Percentiles rank a stretch among this genome's conserved stretches.
Evolutionary conservation across 1,284 basidiomycete species (phyloP).

Genomic region (Chiua sp.): DNA sequence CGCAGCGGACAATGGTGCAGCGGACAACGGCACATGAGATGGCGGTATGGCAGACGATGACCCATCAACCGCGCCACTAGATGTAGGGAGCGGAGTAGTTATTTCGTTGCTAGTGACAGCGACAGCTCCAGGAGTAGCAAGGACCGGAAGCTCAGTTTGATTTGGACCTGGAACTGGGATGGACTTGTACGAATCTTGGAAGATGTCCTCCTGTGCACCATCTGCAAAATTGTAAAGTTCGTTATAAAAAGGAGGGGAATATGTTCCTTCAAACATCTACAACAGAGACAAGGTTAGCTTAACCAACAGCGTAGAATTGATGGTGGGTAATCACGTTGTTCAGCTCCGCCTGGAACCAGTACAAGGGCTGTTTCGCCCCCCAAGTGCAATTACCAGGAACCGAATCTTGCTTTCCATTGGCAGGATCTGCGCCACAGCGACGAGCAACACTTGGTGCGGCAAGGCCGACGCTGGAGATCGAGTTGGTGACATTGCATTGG

Average conservation of each 20-base stretch:
- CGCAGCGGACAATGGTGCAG: not conserved
- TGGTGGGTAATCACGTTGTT: constrained; percentile 52
- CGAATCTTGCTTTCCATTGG: constrained; percentile 43
- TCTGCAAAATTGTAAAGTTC: constrained; percentile 50
- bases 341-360: constrained; percentile 65
- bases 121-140: not conserved
- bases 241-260: constrained; percentile 50
- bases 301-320: not conserved
- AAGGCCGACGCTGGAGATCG: constrained; percentile 56
- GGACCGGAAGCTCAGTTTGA: constrained; percentile 28
- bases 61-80: not conserved
- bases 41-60: not conserved
- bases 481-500: constrained; percentile 68
- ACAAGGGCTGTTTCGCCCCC: constrained; percentile 67
- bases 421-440: constrained; percentile 61
- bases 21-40: not conserved
- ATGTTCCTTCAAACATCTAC: constrained; percentile 49
- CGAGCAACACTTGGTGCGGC: constrained; percentile 58
- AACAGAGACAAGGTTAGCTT: not conserved
- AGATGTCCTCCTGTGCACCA: constrained; percentile 57
- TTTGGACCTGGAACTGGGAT: constrained; percentile 31
- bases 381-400: constrained; percentile 69
- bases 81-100: not conserved
- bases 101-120: not conserved
- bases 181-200: constrained; percentile 30